Conservation (phyloP, 495 filamentous ascomycete species). For the Xylaria longipes region DNA sequence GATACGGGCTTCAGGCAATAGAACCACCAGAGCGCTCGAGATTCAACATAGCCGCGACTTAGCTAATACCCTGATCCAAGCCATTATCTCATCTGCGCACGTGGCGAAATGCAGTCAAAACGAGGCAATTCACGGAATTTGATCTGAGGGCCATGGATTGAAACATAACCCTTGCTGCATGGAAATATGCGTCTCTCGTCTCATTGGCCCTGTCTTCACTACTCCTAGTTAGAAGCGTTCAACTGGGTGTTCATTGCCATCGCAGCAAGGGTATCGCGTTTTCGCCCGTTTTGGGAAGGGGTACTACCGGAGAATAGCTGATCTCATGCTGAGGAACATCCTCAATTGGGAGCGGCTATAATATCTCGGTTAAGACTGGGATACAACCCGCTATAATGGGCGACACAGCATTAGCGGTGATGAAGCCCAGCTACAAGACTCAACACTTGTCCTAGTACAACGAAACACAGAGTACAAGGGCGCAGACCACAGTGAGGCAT, state of each 20-base stretch:
- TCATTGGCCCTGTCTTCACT: slow-evolving; percentile 3
- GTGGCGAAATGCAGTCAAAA: slow-evolving; percentile 6
- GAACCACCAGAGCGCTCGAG: not conserved
- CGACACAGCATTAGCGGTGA: slow-evolving; percentile 6
- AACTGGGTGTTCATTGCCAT: slow-evolving; percentile 2
- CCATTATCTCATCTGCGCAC: not conserved
- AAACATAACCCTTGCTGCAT: slow-evolving; percentile 7
- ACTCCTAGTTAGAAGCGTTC: not conserved
- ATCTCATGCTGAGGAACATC: slow-evolving; percentile 7
- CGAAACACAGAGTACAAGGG: not conserved
- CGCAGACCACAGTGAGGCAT: not conserved
- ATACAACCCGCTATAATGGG: slow-evolving; percentile 1
- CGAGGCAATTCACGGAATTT: not conserved
- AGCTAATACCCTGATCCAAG: not conserved
- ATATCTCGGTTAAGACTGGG: slow-evolving; percentile 4
- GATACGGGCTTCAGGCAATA: not conserved
- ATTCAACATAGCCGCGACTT: not conserved
- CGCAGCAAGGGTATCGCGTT: slow-evolving; percentile 9
- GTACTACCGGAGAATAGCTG: slow-evolving; percentile 16
- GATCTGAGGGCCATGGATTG: slow-evolving; percentile 1
- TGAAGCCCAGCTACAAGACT: slow-evolving; percentile 1
- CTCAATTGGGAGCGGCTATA: slow-evolving; percentile 19
- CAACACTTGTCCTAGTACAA: slow-evolving; percentile 8
- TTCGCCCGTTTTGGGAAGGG: slow-evolving; percentile 5
- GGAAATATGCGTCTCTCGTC: not conserved